A percentile compares a stretch with the other conserved stretches of the same genome.
Evolutionary conservation across 2,329 filamentous ascomycete species (phyloP).

Genomic region (Parastagonospora nodorum): DNA sequence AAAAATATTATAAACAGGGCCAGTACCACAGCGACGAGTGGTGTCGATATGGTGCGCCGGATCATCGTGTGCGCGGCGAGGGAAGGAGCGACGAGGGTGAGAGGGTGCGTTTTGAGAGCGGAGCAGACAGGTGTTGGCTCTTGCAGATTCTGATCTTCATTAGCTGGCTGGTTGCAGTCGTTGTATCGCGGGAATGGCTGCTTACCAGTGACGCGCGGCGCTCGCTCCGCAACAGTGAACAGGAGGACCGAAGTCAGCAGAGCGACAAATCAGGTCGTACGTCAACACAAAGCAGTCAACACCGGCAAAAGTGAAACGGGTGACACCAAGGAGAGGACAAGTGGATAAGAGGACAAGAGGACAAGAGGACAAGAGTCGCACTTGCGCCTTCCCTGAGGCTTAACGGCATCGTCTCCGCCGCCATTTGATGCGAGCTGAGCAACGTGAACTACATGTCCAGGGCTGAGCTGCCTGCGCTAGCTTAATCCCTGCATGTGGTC

Average conservation of each 20-base stretch:
- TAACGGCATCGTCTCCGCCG: constrained; percentile 1
- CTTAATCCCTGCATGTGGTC: background rate
- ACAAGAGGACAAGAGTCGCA: background rate
- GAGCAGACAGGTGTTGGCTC: background rate
- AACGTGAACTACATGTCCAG: constrained; percentile 1
- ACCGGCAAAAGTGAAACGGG: background rate
- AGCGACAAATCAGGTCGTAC: background rate
- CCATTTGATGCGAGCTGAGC: constrained; percentile 4
- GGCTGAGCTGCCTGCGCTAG: background rate
- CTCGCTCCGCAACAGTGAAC: background rate
- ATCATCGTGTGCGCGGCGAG: constrained; percentile 24
- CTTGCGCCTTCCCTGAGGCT: background rate
- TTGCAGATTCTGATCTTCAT: background rate
- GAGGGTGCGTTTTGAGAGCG: background rate
- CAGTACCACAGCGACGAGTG: constrained; percentile 36
- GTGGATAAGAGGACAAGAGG: background rate
- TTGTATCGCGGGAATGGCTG: constrained; percentile 5
- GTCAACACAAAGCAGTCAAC: background rate
- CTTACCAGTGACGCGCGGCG: constrained; percentile 21
- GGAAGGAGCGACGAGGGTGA: constrained; percentile 1
- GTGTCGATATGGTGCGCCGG: constrained; percentile 31
- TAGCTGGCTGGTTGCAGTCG: constrained; percentile 2
- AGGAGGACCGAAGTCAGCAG: background rate
- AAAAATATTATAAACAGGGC: constrained; percentile 45
- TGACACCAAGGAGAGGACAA: background rate